phyloP scores from a whole-genome alignment of 2,329 filamentous ascomycete genomes.

The Botryotinia calthae region DNA sequence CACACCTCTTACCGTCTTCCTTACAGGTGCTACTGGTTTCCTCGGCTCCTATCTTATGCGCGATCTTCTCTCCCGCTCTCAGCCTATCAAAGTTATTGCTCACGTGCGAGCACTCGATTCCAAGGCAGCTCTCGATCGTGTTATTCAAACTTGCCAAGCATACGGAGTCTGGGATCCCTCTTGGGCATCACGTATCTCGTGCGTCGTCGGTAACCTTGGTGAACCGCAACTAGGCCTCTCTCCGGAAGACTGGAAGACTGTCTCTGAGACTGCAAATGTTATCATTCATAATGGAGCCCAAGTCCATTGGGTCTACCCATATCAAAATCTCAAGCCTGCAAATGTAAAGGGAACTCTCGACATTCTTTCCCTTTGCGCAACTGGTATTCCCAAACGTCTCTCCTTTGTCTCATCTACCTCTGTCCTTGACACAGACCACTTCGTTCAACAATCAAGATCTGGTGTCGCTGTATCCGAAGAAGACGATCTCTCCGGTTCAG shows the following conservation, averaged over 20 bases:
- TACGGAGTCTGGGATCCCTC: constrained; percentile 76
- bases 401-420: constrained; percentile 81
- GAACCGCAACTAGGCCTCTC: constrained; percentile 72
- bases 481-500: constrained; percentile 76
- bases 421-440: constrained; percentile 79
- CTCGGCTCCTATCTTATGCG: constrained; percentile 76
- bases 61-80: constrained; percentile 65
- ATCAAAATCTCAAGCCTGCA: constrained; percentile 65
- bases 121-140: constrained; percentile 59
- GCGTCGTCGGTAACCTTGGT: constrained; percentile 71
- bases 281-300: constrained; percentile 80
- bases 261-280: constrained; percentile 66
- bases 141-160: constrained; percentile 65
- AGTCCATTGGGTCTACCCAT: constrained; percentile 80
- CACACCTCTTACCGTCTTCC: constrained; percentile 60
- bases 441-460: constrained; percentile 69
- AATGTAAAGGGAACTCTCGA: constrained; percentile 85
- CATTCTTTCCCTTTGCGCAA: constrained; percentile 70
- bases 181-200: constrained; percentile 64
- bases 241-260: constrained; percentile 59
- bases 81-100: constrained; percentile 62
- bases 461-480: constrained; percentile 66
- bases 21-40: constrained; percentile 91
- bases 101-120: constrained; percentile 70
- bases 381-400: constrained; percentile 75